Evolutionary conservation across 2,329 filamentous ascomycete species (phyloP).

Genomic region (Apiospora pterosperma): DNA sequence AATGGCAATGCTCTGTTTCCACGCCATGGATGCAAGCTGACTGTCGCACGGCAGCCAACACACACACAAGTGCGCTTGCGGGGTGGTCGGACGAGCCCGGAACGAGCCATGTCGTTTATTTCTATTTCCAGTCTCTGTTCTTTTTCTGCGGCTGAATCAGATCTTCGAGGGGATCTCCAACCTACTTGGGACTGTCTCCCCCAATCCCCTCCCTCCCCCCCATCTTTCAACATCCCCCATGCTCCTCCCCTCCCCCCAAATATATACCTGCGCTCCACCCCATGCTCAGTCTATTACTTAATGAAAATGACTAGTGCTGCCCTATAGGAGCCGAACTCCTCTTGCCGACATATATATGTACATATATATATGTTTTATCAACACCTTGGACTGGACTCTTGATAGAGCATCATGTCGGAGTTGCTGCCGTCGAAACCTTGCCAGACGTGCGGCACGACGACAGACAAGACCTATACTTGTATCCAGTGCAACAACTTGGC

Average conservation of each 20-base stretch:
- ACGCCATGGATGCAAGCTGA: background rate
- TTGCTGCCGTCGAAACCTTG: conserved; percentile 18
- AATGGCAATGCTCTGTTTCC: background rate
- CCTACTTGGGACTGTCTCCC: background rate
- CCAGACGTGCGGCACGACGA: conserved; percentile 25
- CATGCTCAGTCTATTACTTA: background rate
- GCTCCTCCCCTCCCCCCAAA: background rate
- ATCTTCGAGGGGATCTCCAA: background rate
- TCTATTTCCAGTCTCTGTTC: no score
- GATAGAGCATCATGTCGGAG: background rate
- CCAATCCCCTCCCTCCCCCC: background rate
- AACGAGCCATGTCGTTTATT: background rate
- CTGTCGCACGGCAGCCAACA: background rate
- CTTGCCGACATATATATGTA: background rate
- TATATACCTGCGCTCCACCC: background rate
- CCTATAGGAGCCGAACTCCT: background rate
- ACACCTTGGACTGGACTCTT: background rate
- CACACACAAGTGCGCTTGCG: background rate
- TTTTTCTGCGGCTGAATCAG: background rate
- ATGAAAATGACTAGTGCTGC: conserved; percentile 1
- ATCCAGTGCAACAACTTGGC: conserved; percentile 30
- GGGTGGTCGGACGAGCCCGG: background rate
- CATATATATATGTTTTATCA: background rate
- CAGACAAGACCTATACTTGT: conserved; percentile 25
- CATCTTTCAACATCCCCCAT: background rate